Evolutionary conservation across 345 rosid species (phyloP), one percentile per base, ranked within the genome.

Genomic region (Gossypium sturtianum): DNA sequence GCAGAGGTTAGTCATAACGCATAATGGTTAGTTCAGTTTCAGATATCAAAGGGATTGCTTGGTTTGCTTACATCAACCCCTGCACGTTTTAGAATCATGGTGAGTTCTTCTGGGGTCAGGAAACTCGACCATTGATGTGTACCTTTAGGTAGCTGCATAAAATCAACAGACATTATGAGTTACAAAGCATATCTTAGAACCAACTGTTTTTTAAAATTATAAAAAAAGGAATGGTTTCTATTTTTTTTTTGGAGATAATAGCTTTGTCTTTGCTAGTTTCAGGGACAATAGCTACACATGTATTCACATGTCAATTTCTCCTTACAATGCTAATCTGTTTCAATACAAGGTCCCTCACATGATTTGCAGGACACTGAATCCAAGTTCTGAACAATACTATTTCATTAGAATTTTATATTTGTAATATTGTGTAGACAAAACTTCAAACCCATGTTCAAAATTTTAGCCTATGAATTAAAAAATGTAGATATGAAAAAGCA

Each of bases 71-170:
- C 90, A 81, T 86, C 77, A 4, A 95, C 10, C 48, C 89, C 84
- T 63, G 86, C 89, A 15, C 87, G 87, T 52, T 77, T 80, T 45
- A 85, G 51, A 77, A 91, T 88, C 84, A 91, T 82, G 16, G 73
- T 89, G 48, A 93, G 84, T 77, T 93, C 96, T 78, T 93, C 93
- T 13, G 94, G 97, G 16, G 90, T 88, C 25, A 91, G 82, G 83
- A 95, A 95, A 76, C 88, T 90, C 54, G 97, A 91, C 87, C 90
- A 93, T 64, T 83, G 88, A 80, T 95, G 99, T 7, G 99, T 93
- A 56, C 98, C 98, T 80, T 86, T 87, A 2, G 98, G 99, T 75
- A 95, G 93, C 98, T 93, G 96, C 44, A 70, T 2, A 25, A 44
- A 41, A 70, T 62, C 75, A 1, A 70, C 3, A 78, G 66, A 38